Percentiles rank a stretch among this genome's conserved stretches.
These are phyloP conservation scores for Penicillium sp. DNA, from an alignment of 2,329 filamentous ascomycete genomes.

Conservation along the genomic window DNA sequence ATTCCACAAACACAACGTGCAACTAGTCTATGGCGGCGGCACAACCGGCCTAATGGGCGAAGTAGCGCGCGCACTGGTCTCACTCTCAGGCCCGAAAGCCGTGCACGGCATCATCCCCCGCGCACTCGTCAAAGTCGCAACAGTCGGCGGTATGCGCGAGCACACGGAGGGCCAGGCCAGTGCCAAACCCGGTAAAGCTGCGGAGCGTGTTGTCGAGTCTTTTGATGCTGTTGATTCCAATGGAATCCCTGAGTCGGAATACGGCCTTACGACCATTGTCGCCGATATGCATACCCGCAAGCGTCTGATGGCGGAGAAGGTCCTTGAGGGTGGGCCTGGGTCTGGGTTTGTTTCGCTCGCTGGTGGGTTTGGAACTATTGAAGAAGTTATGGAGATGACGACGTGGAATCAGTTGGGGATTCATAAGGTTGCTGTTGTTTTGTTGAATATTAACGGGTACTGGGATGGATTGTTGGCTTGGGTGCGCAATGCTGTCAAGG, in stretches of 20 bases:
- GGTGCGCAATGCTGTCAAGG: constrained; percentile 71
- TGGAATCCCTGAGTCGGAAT: constrained; percentile 50
- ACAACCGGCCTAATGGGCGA: constrained; percentile 96
- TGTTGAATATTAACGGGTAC: constrained; percentile 87
- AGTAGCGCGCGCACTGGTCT: constrained; percentile 79
- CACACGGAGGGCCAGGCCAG: constrained; percentile 18
- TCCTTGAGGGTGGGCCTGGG: constrained; percentile 76
- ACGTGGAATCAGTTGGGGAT: constrained; percentile 95
- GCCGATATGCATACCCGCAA: constrained; percentile 96
- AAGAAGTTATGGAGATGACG: constrained; percentile 95
- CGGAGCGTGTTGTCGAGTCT: constrained; percentile 57
- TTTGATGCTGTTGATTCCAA: constrained; percentile 40
- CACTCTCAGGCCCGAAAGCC: constrained; percentile 72
- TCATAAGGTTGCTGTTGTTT: constrained; percentile 73
- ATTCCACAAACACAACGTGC: constrained; percentile 75
- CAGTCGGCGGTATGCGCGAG: constrained; percentile 28
- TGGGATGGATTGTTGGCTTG: constrained; percentile 84
- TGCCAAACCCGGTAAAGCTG: constrained; percentile 52
- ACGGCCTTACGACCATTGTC: constrained; percentile 83
- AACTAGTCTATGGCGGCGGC: constrained; percentile 90
- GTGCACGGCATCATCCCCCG: constrained; percentile 95
- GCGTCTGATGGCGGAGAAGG: constrained; percentile 85
- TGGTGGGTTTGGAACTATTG: constrained; percentile 91
- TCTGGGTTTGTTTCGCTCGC: constrained; percentile 85
- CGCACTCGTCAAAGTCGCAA: constrained; percentile 75